Conservation (phyloP, 148 eudicot species). For the Camellia lanceoleosa region DNA sequence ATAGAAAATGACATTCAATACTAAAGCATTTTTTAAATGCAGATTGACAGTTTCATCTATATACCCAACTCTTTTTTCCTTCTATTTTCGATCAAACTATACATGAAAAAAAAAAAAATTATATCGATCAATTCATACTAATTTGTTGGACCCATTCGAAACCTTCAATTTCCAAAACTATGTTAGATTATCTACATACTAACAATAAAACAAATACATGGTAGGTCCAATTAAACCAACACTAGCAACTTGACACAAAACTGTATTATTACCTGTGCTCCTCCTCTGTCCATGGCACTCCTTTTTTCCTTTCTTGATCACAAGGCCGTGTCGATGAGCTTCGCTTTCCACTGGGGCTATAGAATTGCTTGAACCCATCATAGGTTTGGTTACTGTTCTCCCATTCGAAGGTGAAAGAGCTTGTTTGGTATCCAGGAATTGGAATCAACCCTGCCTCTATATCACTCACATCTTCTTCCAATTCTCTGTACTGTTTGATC, state of each 20-base stretch:
- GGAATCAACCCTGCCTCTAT: constrained; percentile 52
- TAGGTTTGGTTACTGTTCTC: constrained; percentile 18
- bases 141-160: background rate
- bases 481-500: constrained; percentile 44
- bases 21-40: background rate
- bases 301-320: constrained; percentile 57
- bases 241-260: too few species aligned
- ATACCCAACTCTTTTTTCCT: too few species aligned
- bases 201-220: too few species aligned
- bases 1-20: constrained; percentile 2
- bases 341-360: constrained; percentile 29
- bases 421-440: constrained; percentile 37
- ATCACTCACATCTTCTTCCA: constrained; percentile 51
- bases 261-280: constrained; percentile 36
- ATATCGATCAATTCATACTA: too few species aligned
- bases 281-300: constrained; percentile 61
- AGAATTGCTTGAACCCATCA: constrained; percentile 35
- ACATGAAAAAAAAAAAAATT: too few species aligned
- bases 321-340: constrained; percentile 20
- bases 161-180: background rate
- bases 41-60: background rate
- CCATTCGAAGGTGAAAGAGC: constrained; percentile 48
- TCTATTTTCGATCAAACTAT: too few species aligned
- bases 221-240: too few species aligned
- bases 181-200: background rate